These are phyloP conservation scores for Aspergillus baeticus DNA, from an alignment of 495 filamentous ascomycete genomes.

Conservation along the genomic window DNA sequence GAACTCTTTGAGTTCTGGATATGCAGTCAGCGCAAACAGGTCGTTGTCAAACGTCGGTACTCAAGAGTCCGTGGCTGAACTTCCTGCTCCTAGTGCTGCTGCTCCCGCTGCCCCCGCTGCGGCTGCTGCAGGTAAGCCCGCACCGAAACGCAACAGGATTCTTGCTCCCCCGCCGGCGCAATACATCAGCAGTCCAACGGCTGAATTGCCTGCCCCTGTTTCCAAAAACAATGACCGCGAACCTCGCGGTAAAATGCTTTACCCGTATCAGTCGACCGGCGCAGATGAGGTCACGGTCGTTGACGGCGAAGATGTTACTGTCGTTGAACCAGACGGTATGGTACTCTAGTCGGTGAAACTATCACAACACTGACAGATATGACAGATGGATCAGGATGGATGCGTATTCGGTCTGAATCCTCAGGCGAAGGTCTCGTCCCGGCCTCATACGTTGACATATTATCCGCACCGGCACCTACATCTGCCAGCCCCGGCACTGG, in stretches of 20 bases:
- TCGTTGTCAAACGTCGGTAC: slow-evolving; percentile 61
- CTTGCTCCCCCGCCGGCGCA: slow-evolving; percentile 83
- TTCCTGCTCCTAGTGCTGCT: slow-evolving; percentile 31
- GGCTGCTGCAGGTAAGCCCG: slow-evolving; percentile 37
- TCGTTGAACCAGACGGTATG: slow-evolving; percentile 90
- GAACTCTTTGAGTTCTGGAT: slow-evolving; percentile 88
- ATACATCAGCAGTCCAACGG: slow-evolving; percentile 63
- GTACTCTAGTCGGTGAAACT: slow-evolving; percentile 5
- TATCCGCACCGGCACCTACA: slow-evolving; percentile 29
- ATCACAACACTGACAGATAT: neutral
- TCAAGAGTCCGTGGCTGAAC: slow-evolving; percentile 14
- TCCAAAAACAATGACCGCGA: slow-evolving; percentile 40
- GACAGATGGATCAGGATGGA: slow-evolving; percentile 88
- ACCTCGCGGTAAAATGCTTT: slow-evolving; percentile 83
- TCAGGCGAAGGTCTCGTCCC: slow-evolving; percentile 81
- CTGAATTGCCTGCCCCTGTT: slow-evolving; percentile 19
- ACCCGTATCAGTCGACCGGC: slow-evolving; percentile 73
- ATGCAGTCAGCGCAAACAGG: slow-evolving; percentile 74
- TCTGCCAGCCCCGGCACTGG: slow-evolving; percentile 39
- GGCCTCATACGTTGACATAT: slow-evolving; percentile 71
- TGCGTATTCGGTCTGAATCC: slow-evolving; percentile 66
- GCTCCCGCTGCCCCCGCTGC: slow-evolving; percentile 28
- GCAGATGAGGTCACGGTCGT: slow-evolving; percentile 78
- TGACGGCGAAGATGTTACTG: slow-evolving; percentile 70
- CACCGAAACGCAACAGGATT: slow-evolving; percentile 62